Evolutionary conservation across 257 asterid genomes (phyloP), one percentile per base, ranked within the genome.

Genomic region (Solanum ossicruentum): DNA sequence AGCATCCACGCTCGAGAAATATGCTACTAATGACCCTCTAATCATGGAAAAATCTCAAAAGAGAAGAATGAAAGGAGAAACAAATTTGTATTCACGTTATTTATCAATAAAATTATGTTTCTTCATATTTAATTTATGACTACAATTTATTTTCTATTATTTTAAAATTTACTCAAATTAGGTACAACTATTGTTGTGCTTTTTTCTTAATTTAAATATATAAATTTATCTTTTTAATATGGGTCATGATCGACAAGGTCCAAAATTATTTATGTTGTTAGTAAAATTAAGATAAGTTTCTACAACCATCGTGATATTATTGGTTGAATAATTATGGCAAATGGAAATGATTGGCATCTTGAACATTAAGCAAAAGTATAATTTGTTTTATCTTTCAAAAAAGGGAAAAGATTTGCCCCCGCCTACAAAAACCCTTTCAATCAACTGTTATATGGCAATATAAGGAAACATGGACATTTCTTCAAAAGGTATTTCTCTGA

Each of bases 401-500:
- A 21, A 72, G 2, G 16, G 10, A 12, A 15, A 16, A 3, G 8
- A 13, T 21, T 77, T 41, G 26, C n/a, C 63, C 43, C 56, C 12
- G 12, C 81, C 41, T 7, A 73, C 8, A 15, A 23, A 7, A 77
- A 8, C 45, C 63, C 23, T 77, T 77, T 15, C 63, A 16, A 77
- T 6, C 82, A 49, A 51, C 26, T 51, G 82, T 77, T 23, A 23
- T 13, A 26, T 15, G 61, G 26, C 63, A 51, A 77, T 15, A 49
- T 49, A 77, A 23, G 63, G 82, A 77, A 77, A 77, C 5, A 77
- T 16, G 3, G 47, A 51, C 82, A 51, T 51, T 36, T 36, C 39
- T 4, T 36, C 39, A 49, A 23, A 73, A 23, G 13, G 2, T 49
- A 75, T 82, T 82, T 83, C 32, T 80, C 63, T 91, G 95, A 90